phyloP scores from a whole-genome alignment of 345 rosid species.

The Physaria fendleri region DNA sequence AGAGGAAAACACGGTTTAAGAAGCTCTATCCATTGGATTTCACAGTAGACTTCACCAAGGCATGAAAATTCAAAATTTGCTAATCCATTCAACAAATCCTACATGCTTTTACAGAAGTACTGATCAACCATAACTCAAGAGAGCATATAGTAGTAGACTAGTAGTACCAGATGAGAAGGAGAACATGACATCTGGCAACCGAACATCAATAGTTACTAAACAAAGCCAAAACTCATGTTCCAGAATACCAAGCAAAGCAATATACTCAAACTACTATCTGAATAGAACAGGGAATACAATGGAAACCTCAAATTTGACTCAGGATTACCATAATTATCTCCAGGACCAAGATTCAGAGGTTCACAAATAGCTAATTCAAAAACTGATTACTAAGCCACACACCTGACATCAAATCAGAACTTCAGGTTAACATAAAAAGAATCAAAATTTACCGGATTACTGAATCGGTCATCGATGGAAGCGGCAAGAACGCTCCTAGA shows the following conservation, averaged over 20 bases:
- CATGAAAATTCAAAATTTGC: not conserved
- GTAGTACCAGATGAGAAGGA: not conserved
- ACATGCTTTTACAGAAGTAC: not conserved
- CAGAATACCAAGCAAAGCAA: not conserved
- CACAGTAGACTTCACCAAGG: not conserved
- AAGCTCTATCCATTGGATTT: not conserved
- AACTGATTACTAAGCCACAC: not conserved
- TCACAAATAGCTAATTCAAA: not conserved
- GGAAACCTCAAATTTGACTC: not conserved
- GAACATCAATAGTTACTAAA: not conserved
- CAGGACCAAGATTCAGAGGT: not conserved
- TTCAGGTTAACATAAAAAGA: not conserved
- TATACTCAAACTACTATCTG: not conserved
- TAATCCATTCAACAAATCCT: not conserved
- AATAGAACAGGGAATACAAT: not conserved
- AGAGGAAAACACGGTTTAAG: not conserved
- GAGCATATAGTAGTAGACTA: not conserved
- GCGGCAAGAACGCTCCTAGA: constrained; percentile 62
- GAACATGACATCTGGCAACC: not conserved
- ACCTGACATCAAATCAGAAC: not conserved
- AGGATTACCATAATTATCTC: not conserved
- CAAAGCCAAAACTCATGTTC: not conserved
- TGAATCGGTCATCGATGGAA: constrained; percentile 53
- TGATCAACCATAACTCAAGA: not conserved
- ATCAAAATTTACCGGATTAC: constrained; percentile 47